Evolutionary conservation across 164 flowering plant species (phyloP).

Genomic region (Euptelea pleiosperma): DNA sequence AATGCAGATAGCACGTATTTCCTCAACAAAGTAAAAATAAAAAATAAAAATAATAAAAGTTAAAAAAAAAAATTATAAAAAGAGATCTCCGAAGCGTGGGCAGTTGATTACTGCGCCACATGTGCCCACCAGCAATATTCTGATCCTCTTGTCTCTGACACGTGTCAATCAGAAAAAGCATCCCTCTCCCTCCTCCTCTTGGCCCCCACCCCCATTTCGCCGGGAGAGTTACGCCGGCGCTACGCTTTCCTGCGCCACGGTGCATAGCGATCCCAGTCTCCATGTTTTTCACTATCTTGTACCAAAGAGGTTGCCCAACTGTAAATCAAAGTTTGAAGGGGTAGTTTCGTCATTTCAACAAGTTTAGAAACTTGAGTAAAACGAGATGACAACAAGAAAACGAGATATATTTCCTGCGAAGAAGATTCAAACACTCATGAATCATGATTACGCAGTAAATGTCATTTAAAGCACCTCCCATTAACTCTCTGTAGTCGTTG

Average conservation of each 20-base stretch:
- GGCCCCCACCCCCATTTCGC: too few species aligned
- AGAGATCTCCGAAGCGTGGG: slow-evolving; percentile 11
- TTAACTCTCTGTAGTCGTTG: too few species aligned
- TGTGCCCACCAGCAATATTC: background rate
- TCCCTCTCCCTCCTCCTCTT: too few species aligned
- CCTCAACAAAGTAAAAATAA: background rate
- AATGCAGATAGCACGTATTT: slow-evolving; percentile 4
- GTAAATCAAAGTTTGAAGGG: too few species aligned
- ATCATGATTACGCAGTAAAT: too few species aligned
- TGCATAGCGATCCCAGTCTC: too few species aligned
- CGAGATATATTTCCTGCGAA: slow-evolving; percentile 9
- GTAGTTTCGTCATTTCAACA: background rate
- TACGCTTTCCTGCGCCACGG: too few species aligned
- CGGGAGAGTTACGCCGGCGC: too few species aligned
- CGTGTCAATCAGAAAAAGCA: too few species aligned
- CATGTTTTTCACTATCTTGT: too few species aligned
- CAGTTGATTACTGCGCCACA: slow-evolving; percentile 14
- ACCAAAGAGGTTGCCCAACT: too few species aligned
- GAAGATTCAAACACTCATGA: background rate
- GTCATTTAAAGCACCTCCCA: too few species aligned
- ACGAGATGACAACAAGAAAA: background rate
- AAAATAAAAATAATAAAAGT: background rate
- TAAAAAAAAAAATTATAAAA: slow-evolving; percentile 3
- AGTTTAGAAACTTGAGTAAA: background rate
- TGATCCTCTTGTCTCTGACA: slow-evolving; percentile 5